Evolutionary conservation across 2,329 filamentous ascomycete genomes (phyloP).

Genomic region (Aureobasidium melanogenum): DNA sequence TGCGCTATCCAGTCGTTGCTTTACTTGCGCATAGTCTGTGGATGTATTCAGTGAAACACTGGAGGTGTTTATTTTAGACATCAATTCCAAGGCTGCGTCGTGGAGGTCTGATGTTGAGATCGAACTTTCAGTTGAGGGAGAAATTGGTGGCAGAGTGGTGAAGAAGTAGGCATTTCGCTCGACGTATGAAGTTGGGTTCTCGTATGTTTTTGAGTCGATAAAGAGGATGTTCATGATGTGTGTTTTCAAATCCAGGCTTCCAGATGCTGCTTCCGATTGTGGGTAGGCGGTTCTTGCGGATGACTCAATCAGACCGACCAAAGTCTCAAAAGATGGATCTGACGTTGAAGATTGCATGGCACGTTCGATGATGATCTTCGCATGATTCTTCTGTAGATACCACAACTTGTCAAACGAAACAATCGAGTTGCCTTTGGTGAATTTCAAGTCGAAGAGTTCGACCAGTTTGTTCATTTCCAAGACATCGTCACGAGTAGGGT

Average conservation of each 20-base stretch:
- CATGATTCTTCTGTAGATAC: constrained; percentile 67
- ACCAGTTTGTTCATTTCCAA: constrained; percentile 64
- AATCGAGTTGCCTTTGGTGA: constrained; percentile 83
- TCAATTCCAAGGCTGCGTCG: not conserved
- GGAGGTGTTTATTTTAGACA: not conserved
- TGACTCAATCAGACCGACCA: constrained; percentile 26
- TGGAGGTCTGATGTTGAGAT: not conserved
- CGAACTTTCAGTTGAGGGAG: not conserved
- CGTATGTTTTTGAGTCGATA: constrained; percentile 50
- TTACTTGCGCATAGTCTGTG: not conserved
- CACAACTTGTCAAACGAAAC: constrained; percentile 73
- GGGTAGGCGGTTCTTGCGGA: constrained; percentile 20
- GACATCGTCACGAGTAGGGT: constrained; percentile 57
- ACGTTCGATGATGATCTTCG: constrained; percentile 30
- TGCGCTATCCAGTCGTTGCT: not conserved
- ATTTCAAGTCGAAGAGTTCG: constrained; percentile 70
- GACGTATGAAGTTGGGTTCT: constrained; percentile 46
- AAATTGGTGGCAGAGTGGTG: constrained; percentile 12
- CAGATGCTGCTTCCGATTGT: not conserved
- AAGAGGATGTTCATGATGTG: constrained; percentile 45
- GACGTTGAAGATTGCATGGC: constrained; percentile 17
- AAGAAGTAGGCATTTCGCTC: constrained; percentile 53
- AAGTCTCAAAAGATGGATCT: constrained; percentile 23
- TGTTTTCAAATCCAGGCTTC: constrained; percentile 27
- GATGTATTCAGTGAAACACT: not conserved